A percentile compares a stretch with the other conserved stretches of the same genome.
Evolutionary conservation across 2,329 filamentous ascomycete species (phyloP).

Genomic region (Sclerotinia nivalis): DNA sequence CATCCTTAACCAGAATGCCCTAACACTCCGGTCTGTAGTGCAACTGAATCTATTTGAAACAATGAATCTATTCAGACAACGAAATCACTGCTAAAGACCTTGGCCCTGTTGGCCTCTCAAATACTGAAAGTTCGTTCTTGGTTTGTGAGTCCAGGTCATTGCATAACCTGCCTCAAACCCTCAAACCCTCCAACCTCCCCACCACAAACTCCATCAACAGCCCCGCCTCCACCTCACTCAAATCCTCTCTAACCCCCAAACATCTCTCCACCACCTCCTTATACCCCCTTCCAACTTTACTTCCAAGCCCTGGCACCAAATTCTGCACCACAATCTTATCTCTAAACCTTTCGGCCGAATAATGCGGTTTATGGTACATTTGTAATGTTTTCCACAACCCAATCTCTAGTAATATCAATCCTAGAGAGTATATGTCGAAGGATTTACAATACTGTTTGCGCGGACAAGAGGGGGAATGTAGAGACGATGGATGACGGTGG

Average conservation of each 20-base stretch:
- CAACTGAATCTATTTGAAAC: too few species aligned
- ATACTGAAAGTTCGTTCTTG: too few species aligned
- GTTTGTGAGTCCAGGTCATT: too few species aligned
- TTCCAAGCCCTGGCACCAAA: conserved; percentile 46
- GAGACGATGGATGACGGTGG: conserved; percentile 50
- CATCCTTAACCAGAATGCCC: too few species aligned
- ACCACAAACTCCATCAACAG: conserved; percentile 49
- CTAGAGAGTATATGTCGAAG: conserved; percentile 49
- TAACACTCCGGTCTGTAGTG: too few species aligned
- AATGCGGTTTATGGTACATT: conserved; percentile 46
- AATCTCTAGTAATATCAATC: conserved; percentile 52
- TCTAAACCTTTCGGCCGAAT: conserved; percentile 47
- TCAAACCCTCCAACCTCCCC: conserved; percentile 45
- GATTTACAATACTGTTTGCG: conserved; percentile 45
- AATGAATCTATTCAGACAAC: too few species aligned
- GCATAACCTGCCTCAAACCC: neutral
- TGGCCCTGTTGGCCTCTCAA: too few species aligned
- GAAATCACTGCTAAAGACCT: too few species aligned
- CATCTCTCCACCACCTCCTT: conserved; percentile 48
- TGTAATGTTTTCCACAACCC: conserved; percentile 49
- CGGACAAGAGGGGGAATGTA: conserved; percentile 42
- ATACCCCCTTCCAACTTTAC: conserved; percentile 47
- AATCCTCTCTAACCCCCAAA: conserved; percentile 44
- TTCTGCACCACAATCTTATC: conserved; percentile 47
- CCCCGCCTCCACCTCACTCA: conserved; percentile 44